Evolutionary conservation across 345 rosid genomes (phyloP).

Genomic region (Camelina laxa): DNA sequence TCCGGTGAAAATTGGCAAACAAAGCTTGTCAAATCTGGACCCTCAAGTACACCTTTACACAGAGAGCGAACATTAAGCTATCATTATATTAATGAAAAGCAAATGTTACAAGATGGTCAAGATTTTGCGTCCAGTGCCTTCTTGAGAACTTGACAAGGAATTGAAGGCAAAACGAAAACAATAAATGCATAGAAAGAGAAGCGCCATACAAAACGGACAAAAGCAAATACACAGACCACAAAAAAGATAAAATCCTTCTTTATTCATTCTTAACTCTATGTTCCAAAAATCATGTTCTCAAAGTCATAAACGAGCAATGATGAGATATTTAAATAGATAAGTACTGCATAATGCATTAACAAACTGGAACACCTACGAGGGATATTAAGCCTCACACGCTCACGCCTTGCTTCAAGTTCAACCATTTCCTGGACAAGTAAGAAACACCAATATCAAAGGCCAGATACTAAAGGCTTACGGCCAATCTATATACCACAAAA

Average conservation of each 20-base stretch:
- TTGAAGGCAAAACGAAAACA: slow-evolving; percentile 18
- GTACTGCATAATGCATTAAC: slow-evolving; percentile 9
- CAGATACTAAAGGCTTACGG: slow-evolving; percentile 2
- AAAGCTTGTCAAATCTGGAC: slow-evolving; percentile 89
- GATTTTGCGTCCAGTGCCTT: slow-evolving; percentile 57
- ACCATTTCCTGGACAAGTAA: slow-evolving; percentile 66
- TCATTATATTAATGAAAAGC: slow-evolving; percentile 18
- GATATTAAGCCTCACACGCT: slow-evolving; percentile 76
- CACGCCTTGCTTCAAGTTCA: slow-evolving; percentile 85
- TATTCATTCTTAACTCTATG: slow-evolving; percentile 14
- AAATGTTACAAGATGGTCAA: slow-evolving; percentile 25
- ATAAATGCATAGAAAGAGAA: slow-evolving; percentile 11
- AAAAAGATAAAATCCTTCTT: background rate
- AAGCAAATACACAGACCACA: no score
- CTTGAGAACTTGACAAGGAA: slow-evolving; percentile 60
- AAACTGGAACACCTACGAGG: slow-evolving; percentile 62
- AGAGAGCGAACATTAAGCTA: background rate
- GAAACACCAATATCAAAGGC: slow-evolving; percentile 24
- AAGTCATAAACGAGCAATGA: slow-evolving; percentile 19
- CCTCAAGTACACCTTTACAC: slow-evolving; percentile 65
- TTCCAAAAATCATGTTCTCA: slow-evolving; percentile 6
- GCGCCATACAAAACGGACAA: background rate
- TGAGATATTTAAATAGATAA: slow-evolving; percentile 25
- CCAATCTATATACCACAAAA: background rate
- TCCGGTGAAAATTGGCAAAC: slow-evolving; percentile 70